phyloP scores from a whole-genome alignment of 331 rosid genomes.

The Stylosanthes scabra region DNA sequence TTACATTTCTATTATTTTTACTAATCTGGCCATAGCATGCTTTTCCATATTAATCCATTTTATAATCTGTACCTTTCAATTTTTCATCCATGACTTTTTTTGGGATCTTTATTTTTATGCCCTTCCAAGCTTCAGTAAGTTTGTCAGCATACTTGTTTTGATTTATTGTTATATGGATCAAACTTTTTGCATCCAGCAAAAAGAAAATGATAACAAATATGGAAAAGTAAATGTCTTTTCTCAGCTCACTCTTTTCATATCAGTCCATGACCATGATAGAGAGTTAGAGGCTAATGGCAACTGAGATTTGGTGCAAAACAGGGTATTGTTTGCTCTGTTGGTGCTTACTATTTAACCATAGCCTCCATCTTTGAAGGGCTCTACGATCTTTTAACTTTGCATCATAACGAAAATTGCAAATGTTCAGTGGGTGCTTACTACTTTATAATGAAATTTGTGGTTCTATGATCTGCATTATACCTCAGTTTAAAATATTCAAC shows the following conservation, averaged over 20 bases:
- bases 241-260: background rate
- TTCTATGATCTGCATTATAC: background rate
- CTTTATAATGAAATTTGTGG: background rate
- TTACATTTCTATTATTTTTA: background rate
- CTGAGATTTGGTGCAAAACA: background rate
- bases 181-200: background rate
- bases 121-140: background rate
- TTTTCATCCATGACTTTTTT: conserved; percentile 4
- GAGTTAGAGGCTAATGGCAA: background rate
- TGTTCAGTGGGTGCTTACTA: background rate
- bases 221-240: background rate
- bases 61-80: conserved; percentile 16
- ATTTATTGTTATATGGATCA: conserved; percentile 18
- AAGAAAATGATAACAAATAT: background rate
- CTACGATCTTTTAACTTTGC: background rate
- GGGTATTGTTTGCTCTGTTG: conserved; percentile 6
- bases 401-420: background rate
- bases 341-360: conserved; percentile 4
- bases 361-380: background rate
- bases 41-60: background rate
- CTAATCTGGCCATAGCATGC: background rate
- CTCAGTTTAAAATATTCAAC: background rate
- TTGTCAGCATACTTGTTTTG: background rate
- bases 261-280: background rate
- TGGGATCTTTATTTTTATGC: background rate